These are phyloP conservation scores for Aspergillus hiratsukae DNA, from an alignment of 2,329 filamentous ascomycete species.

Conservation along the genomic window DNA sequence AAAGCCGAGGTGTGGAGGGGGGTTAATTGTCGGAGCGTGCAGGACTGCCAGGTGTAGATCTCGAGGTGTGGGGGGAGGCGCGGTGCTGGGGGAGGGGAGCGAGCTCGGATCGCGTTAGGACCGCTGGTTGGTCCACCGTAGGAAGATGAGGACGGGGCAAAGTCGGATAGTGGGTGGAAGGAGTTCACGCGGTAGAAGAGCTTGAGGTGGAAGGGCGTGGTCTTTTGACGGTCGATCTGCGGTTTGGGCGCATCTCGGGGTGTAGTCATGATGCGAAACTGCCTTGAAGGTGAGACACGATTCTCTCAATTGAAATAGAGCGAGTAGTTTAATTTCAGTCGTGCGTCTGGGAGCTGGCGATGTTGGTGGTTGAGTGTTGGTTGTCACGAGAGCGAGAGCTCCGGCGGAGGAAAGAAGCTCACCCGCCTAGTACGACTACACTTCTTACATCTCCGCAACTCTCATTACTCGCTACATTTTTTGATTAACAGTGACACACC, in stretches of 20 bases:
- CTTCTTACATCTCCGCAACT: not conserved
- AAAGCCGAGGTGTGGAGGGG: no score
- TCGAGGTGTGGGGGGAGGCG: conserved; percentile 64
- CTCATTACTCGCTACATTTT: not conserved
- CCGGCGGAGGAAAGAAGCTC: not conserved
- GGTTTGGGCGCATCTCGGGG: conserved; percentile 26
- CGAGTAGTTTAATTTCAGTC: not conserved
- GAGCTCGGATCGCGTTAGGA: conserved; percentile 38
- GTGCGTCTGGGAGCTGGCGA: not conserved
- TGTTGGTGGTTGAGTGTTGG: not conserved
- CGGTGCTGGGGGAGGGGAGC: conserved; percentile 50
- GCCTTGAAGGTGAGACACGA: not conserved
- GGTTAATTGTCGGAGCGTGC: conserved; percentile 75
- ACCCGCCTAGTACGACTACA: not conserved
- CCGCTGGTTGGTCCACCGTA: conserved; percentile 24
- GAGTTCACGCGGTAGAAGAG: conserved; percentile 73
- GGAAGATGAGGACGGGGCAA: conserved; percentile 24
- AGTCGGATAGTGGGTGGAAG: conserved; percentile 57
- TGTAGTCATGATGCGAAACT: conserved; percentile 13
- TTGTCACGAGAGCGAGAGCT: not conserved
- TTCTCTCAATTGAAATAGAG: not conserved
- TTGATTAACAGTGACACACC: not conserved
- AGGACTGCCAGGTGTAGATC: conserved; percentile 82
- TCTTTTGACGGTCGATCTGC: conserved; percentile 63
- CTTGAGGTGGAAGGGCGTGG: conserved; percentile 77